Conservation (phyloP, 2,329 filamentous ascomycete genomes). For the Botrytis pseudocinerea region DNA sequence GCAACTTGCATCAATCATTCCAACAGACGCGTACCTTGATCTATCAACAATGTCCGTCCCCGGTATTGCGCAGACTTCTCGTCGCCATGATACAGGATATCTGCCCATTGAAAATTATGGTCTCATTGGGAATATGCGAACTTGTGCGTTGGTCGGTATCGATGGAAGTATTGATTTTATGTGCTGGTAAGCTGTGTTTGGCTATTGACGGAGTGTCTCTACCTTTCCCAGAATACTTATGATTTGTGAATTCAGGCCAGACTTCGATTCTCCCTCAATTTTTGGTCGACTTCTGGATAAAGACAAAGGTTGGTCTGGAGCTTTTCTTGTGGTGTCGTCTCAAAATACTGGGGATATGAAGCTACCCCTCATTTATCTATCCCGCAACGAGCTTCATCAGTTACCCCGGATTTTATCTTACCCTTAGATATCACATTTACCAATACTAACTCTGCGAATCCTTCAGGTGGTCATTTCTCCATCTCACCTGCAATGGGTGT, state of each 20-base stretch:
- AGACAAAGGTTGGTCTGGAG: constrained; percentile 49
- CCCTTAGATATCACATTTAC: background rate
- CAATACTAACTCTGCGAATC: constrained; percentile 18
- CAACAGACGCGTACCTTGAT: background rate
- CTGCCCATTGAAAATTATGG: constrained; percentile 71
- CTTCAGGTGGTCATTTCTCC: constrained; percentile 65
- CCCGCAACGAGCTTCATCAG: constrained; percentile 9
- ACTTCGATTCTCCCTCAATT: constrained; percentile 75
- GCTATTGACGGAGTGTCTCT: background rate
- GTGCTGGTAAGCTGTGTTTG: constrained; percentile 61
- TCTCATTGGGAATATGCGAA: constrained; percentile 79
- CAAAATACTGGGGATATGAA: background rate
- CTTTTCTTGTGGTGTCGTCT: background rate
- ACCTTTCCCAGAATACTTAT: constrained; percentile 8
- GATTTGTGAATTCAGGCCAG: constrained; percentile 53
- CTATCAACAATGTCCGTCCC: constrained; percentile 10
- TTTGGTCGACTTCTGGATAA: constrained; percentile 76
- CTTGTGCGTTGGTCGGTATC: constrained; percentile 72
- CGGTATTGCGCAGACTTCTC: constrained; percentile 14
- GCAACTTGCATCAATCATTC: constrained; percentile 13
- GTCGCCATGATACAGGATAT: constrained; percentile 37
- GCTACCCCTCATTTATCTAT: background rate
- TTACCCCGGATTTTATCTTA: background rate
- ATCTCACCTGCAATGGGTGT: constrained; percentile 57
- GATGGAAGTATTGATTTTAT: constrained; percentile 75